Evolutionary conservation across 2,329 filamentous ascomycete species (phyloP).

Genomic region (Dryadomyces sulphureus): DNA sequence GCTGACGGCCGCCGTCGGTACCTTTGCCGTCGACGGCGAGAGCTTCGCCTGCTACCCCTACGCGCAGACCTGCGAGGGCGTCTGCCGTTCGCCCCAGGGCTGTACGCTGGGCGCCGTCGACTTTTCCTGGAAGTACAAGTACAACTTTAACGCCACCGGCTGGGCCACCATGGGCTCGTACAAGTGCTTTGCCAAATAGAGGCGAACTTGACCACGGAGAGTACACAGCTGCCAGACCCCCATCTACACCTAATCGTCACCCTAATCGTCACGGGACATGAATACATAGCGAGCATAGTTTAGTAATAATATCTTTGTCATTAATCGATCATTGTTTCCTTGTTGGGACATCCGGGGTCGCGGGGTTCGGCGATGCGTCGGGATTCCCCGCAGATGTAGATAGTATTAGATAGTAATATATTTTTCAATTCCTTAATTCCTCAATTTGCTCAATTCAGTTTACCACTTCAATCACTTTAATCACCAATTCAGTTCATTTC

Average conservation of each 20-base stretch:
- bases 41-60: constrained; percentile 32
- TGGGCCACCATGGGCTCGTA: constrained; percentile 26
- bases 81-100: constrained; percentile 35
- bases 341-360: no score
- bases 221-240: no score
- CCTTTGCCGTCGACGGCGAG: constrained; percentile 36
- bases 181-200: constrained; percentile 10
- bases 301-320: background rate
- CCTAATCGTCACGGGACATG: no score
- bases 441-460: background rate
- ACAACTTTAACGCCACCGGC: constrained; percentile 26
- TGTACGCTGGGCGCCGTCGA: constrained; percentile 35
- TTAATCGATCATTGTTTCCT: background rate
- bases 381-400: no score
- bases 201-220: background rate
- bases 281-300: no score
- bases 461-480: background rate
- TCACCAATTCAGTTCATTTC: background rate
- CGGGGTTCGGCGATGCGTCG: constrained; percentile 3
- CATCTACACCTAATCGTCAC: no score
- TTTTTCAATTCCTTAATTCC: no score
- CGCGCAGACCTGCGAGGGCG: constrained; percentile 22
- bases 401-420: no score
- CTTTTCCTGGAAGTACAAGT: constrained; percentile 30
- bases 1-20: constrained; percentile 25